These are phyloP conservation scores for Moesziomyces globuligerus DNA, from an alignment of 1,284 basidiomycete species.

Conservation along the genomic window DNA sequence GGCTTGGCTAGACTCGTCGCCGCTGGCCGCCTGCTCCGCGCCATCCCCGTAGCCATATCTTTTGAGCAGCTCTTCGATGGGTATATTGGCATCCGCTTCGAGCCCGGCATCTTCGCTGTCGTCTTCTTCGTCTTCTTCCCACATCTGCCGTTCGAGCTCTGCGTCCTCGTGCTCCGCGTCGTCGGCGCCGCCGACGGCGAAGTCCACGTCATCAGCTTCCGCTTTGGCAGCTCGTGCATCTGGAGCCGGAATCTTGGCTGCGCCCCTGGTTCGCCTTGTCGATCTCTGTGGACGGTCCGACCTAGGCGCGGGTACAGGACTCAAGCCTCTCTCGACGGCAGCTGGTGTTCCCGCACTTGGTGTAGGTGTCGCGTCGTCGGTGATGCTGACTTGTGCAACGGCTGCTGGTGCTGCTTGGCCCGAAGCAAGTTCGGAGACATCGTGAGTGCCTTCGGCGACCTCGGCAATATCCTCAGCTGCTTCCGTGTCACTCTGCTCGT, in stretches of 20 bases:
- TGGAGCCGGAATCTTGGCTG: not conserved
- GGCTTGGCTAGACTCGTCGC: slow-evolving; percentile 27
- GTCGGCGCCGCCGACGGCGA: slow-evolving; percentile 15
- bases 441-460: slow-evolving; percentile 29
- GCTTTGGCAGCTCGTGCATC: slow-evolving; percentile 20
- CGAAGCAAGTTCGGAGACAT: slow-evolving; percentile 6
- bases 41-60: slow-evolving; percentile 69
- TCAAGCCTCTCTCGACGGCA: not conserved
- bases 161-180: slow-evolving; percentile 54
- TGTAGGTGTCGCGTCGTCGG: not conserved
- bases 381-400: not conserved
- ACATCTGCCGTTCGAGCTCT: slow-evolving; percentile 66
- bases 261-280: slow-evolving; percentile 13
- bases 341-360: not conserved
- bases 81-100: slow-evolving; percentile 71
- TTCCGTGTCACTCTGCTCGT: slow-evolving; percentile 18
- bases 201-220: slow-evolving; percentile 37
- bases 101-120: slow-evolving; percentile 71
- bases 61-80: slow-evolving; percentile 71
- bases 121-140: slow-evolving; percentile 67
- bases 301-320: not conserved
- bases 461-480: slow-evolving; percentile 17
- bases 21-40: slow-evolving; percentile 23
- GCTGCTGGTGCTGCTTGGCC: not conserved
- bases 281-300: slow-evolving; percentile 1